Base-by-base conservation (phyloP, 768 basidiomycete genomes). In the Jaapia argillacea region DNA sequence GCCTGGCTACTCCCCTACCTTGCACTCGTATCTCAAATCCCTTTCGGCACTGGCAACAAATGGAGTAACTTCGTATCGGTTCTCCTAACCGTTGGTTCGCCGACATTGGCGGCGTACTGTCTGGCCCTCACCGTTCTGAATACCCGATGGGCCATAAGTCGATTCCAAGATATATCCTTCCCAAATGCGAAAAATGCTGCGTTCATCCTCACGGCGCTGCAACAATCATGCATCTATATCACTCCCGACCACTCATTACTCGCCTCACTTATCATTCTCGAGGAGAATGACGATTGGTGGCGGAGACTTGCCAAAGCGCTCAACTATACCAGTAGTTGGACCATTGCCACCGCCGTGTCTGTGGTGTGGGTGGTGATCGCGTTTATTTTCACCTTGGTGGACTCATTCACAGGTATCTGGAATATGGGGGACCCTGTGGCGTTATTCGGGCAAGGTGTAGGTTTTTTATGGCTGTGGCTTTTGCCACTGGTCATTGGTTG, bases 311-410 rank as follows among this genome's bases (percentile, higher is more conserved):
- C 54, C 3, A 44, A 51, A 1, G 54, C 56, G 45, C 56, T 73
- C 22, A 52, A 70, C 37, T 59, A 60, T 39, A 59, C 57, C 0
- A 59, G 67, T 23, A 64, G 60, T 6, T 71, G 68, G 69, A 59
- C 64, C 0, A 56, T 68, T 21, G 51, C 71, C 6, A 60, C 67
- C 5, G 62, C 54, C 1, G 57, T 60, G 6, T 65, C 65, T 1
- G 67, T 72, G 13, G 48, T 51, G 1, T 74, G 69, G 69, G 70
- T 72, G 2, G 45, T 68, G 27, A 52, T 72, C 5, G 69, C 71
- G 1, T 72, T 69, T 43, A 41, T 59, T 2, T 58, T 69, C 46
- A 68, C 68, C 3, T 51, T 69, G 21, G 42, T 64, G 14, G 59
- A 37, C 27, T 45, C 46, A 3, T 40, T 48, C 36, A n/a, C n/a